phyloP scores from a whole-genome alignment of 2,329 filamentous ascomycete genomes.

The Triangularia setosa region DNA sequence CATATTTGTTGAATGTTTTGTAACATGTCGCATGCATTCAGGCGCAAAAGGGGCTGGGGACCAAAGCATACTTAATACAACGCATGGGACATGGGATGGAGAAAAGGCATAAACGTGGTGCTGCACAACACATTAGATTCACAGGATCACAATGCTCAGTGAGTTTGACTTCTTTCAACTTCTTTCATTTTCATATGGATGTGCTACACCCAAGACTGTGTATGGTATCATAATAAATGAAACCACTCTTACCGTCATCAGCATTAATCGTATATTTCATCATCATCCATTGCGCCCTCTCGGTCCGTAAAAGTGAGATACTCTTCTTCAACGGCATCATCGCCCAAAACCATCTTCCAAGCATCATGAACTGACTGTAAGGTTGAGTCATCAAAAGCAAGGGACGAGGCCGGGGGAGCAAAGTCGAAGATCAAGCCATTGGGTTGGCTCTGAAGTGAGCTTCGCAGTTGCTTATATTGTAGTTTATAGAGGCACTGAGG shows the following conservation, averaged over 20 bases:
- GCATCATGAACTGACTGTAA: conserved; percentile 63
- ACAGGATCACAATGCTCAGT: background rate
- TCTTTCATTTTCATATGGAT: background rate
- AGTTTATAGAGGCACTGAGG: conserved; percentile 46
- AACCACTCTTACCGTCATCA: conserved; percentile 17
- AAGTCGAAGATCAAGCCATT: conserved; percentile 52
- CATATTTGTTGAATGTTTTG: background rate
- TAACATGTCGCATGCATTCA: background rate
- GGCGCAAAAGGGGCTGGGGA: background rate
- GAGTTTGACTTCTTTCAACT: background rate
- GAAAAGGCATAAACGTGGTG: background rate
- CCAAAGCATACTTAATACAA: background rate
- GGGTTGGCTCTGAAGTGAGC: conserved; percentile 27
- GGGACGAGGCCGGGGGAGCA: conserved; percentile 55
- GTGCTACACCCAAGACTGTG: background rate
- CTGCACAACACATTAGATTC: background rate
- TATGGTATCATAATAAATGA: conserved; percentile 10
- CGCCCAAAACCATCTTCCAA: conserved; percentile 63
- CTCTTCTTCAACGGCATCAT: conserved; percentile 41
- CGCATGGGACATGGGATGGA: background rate
- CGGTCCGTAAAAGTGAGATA: conserved; percentile 81
- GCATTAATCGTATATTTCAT: conserved; percentile 47
- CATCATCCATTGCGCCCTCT: conserved; percentile 57
- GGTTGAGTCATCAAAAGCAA: conserved; percentile 69
- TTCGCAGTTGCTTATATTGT: conserved; percentile 50